Percentiles rank a stretch among this genome's conserved stretches.
These are phyloP conservation scores for Silene coronaria DNA, from an alignment of 179 eudicot species.

Conservation along the genomic window DNA sequence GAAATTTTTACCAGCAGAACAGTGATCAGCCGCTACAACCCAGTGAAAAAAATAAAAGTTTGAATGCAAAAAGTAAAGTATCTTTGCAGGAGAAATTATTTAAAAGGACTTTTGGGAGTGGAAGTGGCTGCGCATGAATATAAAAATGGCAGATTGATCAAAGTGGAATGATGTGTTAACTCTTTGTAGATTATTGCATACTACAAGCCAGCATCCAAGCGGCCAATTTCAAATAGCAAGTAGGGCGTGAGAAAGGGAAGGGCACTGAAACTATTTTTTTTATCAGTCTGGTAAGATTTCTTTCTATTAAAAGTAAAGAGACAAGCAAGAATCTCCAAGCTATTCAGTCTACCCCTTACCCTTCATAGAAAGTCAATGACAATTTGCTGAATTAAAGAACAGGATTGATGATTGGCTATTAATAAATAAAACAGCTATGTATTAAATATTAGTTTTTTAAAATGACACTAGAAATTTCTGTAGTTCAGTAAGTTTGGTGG, in stretches of 20 bases:
- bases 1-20: neutral
- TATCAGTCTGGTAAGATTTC: constrained; percentile 19
- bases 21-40: constrained; percentile 6
- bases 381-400: neutral
- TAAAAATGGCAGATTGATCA: constrained; percentile 16
- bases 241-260: neutral
- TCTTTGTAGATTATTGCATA: constrained; percentile 9
- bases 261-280: constrained; percentile 1
- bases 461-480: neutral
- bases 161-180: constrained; percentile 26
- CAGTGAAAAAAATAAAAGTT: neutral
- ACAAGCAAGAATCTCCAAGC: constrained; percentile 18
- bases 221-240: constrained; percentile 4
- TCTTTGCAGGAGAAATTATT: constrained; percentile 21
- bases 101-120: constrained; percentile 23
- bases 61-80: constrained; percentile 11
- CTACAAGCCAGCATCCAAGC: constrained; percentile 10
- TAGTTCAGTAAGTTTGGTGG: neutral
- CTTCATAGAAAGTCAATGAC: constrained; percentile 21
- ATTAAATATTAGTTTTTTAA: neutral
- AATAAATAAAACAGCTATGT: neutral
- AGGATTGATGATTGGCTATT: neutral
- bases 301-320: constrained; percentile 30
- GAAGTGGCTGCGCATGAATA: constrained; percentile 22
- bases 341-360: constrained; percentile 21